Evolutionary conservation across 306 rosid species (phyloP).

Genomic region (Pyrus communis): DNA sequence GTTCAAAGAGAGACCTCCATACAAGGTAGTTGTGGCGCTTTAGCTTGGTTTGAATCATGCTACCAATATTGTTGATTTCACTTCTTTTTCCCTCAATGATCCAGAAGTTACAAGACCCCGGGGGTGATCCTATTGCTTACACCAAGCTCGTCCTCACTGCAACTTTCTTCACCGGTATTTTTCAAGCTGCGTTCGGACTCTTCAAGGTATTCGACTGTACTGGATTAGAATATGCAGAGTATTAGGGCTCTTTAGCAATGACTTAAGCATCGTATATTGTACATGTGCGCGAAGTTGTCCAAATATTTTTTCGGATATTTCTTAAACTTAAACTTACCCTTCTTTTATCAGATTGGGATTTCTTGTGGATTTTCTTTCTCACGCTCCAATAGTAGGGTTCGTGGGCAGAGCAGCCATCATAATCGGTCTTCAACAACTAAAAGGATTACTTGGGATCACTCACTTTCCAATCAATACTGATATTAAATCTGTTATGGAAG

Average conservation of each 20-base stretch:
- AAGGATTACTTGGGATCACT: slow-evolving; percentile 54
- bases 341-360: slow-evolving; percentile 49
- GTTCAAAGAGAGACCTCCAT: no score
- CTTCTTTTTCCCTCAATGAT: slow-evolving; percentile 69
- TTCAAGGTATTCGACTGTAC: slow-evolving; percentile 29
- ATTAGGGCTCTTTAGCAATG: background rate
- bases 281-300: background rate
- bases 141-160: slow-evolving; percentile 57
- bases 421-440: slow-evolving; percentile 74
- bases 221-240: background rate
- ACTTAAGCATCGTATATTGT: background rate
- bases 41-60: no score
- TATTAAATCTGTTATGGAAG: slow-evolving; percentile 48
- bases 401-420: slow-evolving; percentile 73
- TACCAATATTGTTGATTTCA: slow-evolving; percentile 5
- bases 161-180: slow-evolving; percentile 76
- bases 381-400: slow-evolving; percentile 65
- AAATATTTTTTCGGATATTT: background rate
- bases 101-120: slow-evolving; percentile 51
- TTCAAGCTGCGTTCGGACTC: slow-evolving; percentile 71
- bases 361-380: slow-evolving; percentile 70
- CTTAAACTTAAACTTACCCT: background rate
- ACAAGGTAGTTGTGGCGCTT: no score
- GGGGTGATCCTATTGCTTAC: slow-evolving; percentile 47
- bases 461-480: slow-evolving; percentile 68